A percentile compares a stretch with the other conserved stretches of the same genome.
Conservation (phyloP, 2,329 filamentous ascomycete species). For the Tolypocladium ovalisporum region DNA sequence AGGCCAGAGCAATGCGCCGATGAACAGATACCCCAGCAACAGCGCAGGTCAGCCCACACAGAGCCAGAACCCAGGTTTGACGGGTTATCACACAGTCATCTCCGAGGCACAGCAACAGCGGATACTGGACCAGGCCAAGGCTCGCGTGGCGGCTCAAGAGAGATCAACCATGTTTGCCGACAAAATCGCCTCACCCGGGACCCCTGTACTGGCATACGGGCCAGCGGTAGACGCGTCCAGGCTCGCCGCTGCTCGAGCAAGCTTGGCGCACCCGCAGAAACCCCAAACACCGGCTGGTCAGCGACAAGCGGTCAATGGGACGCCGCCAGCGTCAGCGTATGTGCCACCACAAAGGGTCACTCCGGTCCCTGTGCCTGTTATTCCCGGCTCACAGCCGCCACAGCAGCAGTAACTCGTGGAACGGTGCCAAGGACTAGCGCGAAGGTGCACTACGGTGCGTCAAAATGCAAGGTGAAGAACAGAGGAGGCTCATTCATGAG, state of each 20-base stretch:
- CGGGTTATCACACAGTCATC: conserved; percentile 38
- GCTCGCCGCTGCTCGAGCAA: conserved; percentile 23
- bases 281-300: conserved; percentile 23
- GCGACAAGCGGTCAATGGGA: conserved; percentile 22
- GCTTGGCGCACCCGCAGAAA: conserved; percentile 22
- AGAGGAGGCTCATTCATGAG: background rate
- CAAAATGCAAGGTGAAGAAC: background rate
- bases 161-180: conserved; percentile 28
- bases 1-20: conserved; percentile 17
- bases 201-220: conserved; percentile 26
- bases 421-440: background rate
- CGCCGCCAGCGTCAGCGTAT: conserved; percentile 15
- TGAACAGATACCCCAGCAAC: conserved; percentile 22
- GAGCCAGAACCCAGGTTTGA: conserved; percentile 25
- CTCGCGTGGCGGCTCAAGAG: conserved; percentile 33
- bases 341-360: conserved; percentile 30
- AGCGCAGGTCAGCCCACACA: conserved; percentile 16
- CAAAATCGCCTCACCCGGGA: conserved; percentile 36
- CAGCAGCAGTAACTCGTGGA: background rate
- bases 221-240: conserved; percentile 19
- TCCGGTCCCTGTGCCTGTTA: conserved; percentile 31
- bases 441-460: background rate
- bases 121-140: conserved; percentile 39
- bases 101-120: conserved; percentile 38
- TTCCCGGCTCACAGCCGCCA: conserved; percentile 22